Evolutionary conservation across 805 yeast genomes (phyloP), one percentile per base, ranked within the genome.

Genomic region (Candida hispaniensis): DNA sequence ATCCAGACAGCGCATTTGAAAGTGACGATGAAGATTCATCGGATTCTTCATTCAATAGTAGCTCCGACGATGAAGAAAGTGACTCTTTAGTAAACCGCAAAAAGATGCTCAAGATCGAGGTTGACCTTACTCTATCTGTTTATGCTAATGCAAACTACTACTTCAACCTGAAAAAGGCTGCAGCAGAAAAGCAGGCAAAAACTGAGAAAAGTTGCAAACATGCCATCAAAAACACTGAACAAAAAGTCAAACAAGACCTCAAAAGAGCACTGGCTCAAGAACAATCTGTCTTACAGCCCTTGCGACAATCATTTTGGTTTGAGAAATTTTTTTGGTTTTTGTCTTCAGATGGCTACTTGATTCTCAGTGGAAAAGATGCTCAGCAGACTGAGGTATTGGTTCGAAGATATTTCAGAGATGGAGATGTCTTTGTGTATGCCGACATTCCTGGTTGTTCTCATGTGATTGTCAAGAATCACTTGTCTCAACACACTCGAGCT

Each of bases 241-340:
- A 69, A 38, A 80, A 77, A 47, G 79, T 88, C 43, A 67, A 68
- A 32, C 72, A 69, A 15, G 94, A 86, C 48, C 58, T 86, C 48
- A 71, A 72, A 38, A 71, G 69, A 46, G 44, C 55, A 12, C 58
- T 80, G 40, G 73, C 71, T 34, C 72, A 71, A 40, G 73, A 76
- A 27, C 66, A 66, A 33, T 73, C 69, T 22, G 30, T 30, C 12
- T 25, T 26, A 6, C 38, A 30, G 4, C 38, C 30, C 14, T 60
- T 79, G 18, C 67, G 96, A 29, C 64, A 70, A 4, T 83, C 82
- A 29, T 76, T 64, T 51, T 86, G 95, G 81, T 91, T 91, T 60
- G 98, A 91, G 52, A 91, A 88, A 55, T 88, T 77, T 55, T 73
- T 67, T 49, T 91, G 98, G 98, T 91, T 91, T 50, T 63, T 86